A percentile compares a stretch with the other conserved stretches of the same genome.
These are phyloP conservation scores for Dujonia santamariae DNA, from an alignment of 1,139 yeast genomes.

Conservation along the genomic window DNA sequence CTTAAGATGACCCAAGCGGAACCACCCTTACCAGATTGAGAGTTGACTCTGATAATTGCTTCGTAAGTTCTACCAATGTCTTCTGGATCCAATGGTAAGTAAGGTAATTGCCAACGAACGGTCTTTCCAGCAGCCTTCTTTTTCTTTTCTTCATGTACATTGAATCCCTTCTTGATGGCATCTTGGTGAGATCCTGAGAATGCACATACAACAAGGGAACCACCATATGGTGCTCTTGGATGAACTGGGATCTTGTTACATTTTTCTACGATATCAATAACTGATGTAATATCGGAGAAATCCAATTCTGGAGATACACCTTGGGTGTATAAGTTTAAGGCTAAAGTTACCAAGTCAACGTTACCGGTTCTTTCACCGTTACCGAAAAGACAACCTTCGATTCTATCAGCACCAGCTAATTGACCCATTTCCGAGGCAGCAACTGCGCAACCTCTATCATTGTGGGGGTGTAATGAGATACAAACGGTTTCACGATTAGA, in stretches of 20 bases:
- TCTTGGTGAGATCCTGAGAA: slow-evolving; percentile 97
- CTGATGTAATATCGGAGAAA: slow-evolving; percentile 76
- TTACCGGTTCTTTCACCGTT: slow-evolving; percentile 99
- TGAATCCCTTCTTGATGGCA: slow-evolving; percentile 95
- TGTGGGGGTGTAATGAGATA: slow-evolving; percentile 91
- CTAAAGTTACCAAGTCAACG: slow-evolving; percentile 91
- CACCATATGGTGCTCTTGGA: slow-evolving; percentile 95
- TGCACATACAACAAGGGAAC: slow-evolving; percentile 94
- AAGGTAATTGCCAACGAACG: slow-evolving; percentile 79
- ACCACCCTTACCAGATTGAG: slow-evolving; percentile 98
- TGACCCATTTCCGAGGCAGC: slow-evolving; percentile 96
- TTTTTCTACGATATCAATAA: slow-evolving; percentile 84
- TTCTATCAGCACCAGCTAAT: slow-evolving; percentile 96
- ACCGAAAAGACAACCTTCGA: slow-evolving; percentile 96
- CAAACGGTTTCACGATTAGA: slow-evolving; percentile 82
- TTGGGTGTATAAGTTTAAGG: slow-evolving; percentile 90
- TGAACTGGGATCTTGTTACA: slow-evolving; percentile 94
- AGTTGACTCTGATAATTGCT: slow-evolving; percentile 96
- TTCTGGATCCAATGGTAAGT: slow-evolving; percentile 92
- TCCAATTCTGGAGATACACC: slow-evolving; percentile 86
- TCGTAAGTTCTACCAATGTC: slow-evolving; percentile 97
- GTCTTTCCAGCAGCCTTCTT: slow-evolving; percentile 29
- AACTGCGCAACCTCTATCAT: slow-evolving; percentile 97
- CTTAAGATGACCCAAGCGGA: slow-evolving; percentile 96
- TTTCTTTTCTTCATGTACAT: slow-evolving; percentile 44